Conservation (phyloP, 345 rosid species). For the Eucalyptus brandiana region DNA sequence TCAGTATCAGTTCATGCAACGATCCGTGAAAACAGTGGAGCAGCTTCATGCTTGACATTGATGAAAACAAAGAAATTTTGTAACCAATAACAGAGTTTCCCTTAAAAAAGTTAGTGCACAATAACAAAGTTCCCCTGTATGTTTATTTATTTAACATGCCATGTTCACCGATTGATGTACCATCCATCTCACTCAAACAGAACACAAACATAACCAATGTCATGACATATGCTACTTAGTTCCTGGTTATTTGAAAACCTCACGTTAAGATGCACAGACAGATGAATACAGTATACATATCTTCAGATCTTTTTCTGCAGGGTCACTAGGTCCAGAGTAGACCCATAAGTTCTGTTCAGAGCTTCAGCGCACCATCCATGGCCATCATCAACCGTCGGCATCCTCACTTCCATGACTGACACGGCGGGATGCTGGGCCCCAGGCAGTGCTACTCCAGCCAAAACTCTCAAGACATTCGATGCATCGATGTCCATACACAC, state of each 20-base stretch:
- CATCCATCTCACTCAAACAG: neutral
- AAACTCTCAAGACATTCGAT: slow-evolving; percentile 42
- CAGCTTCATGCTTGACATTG: neutral
- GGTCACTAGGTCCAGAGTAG: slow-evolving; percentile 47
- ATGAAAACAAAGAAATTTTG: neutral
- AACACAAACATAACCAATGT: neutral
- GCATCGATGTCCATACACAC: slow-evolving; percentile 94
- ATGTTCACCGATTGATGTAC: neutral
- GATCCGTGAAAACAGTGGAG: neutral
- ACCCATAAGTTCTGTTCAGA: slow-evolving; percentile 40
- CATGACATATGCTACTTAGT: neutral
- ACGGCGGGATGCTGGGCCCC: slow-evolving; percentile 41
- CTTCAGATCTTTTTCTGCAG: slow-evolving; percentile 36
- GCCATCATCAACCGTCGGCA: slow-evolving; percentile 89
- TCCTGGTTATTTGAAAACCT: neutral
- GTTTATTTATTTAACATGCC: neutral
- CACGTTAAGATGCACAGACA: too few relatives aligned
- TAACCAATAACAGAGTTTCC: neutral
- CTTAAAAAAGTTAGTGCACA: neutral
- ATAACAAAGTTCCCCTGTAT: neutral
- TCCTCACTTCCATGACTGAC: slow-evolving; percentile 75
- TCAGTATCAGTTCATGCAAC: neutral
- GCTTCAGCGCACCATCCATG: slow-evolving; percentile 83
- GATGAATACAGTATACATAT: neutral
- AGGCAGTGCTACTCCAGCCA: slow-evolving; percentile 58